A percentile compares a stretch with the other conserved stretches of the same genome.
These are phyloP conservation scores for Leucosporidium creatinivorum DNA, from an alignment of 768 basidiomycete species.

Conservation along the genomic window DNA sequence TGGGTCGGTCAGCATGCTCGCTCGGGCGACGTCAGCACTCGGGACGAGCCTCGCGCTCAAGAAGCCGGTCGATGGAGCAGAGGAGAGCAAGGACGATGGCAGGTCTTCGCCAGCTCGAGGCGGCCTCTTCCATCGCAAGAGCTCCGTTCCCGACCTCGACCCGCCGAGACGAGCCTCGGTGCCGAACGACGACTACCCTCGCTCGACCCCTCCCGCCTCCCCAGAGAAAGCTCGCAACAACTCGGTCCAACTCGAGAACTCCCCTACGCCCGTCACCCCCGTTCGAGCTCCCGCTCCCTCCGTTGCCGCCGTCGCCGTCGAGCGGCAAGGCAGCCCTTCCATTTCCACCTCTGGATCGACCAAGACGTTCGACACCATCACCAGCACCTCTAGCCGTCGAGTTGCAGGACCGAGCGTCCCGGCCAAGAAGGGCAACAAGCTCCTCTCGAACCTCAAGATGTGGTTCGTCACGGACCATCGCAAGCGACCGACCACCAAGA, in stretches of 20 bases:
- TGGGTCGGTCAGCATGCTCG: constrained; percentile 42
- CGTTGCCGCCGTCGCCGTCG: no score
- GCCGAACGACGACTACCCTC: neutral
- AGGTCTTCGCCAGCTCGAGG: neutral
- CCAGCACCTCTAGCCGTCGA: constrained; percentile 48
- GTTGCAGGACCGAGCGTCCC: constrained; percentile 43
- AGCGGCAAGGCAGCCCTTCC: no score
- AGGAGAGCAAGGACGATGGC: constrained; percentile 11
- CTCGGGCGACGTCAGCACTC: constrained; percentile 42
- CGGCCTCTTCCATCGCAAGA: constrained; percentile 9
- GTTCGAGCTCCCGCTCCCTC: no score
- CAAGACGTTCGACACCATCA: constrained; percentile 48
- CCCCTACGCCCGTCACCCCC: no score
- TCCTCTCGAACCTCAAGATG: constrained; percentile 74
- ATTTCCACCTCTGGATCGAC: no score
- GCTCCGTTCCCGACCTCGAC: constrained; percentile 8
- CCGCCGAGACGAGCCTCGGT: neutral
- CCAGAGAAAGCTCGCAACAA: no score
- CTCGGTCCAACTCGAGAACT: no score
- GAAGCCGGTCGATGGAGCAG: constrained; percentile 1
- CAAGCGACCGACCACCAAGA: constrained; percentile 61
- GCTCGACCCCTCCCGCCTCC: constrained; percentile 3
- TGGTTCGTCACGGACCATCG: constrained; percentile 84
- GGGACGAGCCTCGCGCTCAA: constrained; percentile 7
- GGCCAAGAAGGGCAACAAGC: constrained; percentile 48